phyloP scores from a whole-genome alignment of 192 early-diverging fungal species.

The Umbelopsis ramanniana region DNA sequence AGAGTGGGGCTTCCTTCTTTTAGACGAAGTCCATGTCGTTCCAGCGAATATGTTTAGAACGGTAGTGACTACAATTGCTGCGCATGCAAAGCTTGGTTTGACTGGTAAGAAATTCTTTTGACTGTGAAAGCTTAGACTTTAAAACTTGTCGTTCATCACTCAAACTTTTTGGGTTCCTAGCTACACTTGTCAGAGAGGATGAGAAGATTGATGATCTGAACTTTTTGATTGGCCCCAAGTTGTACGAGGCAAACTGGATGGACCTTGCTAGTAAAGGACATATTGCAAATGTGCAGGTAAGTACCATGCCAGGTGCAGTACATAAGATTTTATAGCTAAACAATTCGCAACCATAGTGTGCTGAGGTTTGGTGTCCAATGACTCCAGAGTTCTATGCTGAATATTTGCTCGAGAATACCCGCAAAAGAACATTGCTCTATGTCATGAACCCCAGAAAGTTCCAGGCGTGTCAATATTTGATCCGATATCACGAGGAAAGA shows the following conservation, averaged over 20 bases:
- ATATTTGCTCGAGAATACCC: slow-evolving; percentile 80
- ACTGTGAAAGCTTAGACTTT: neutral
- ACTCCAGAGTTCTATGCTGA: slow-evolving; percentile 95
- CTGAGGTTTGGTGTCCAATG: slow-evolving; percentile 99
- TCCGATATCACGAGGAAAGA: slow-evolving; percentile 87
- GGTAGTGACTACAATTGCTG: slow-evolving; percentile 88
- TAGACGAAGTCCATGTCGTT: slow-evolving; percentile 99
- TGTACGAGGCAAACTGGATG: slow-evolving; percentile 99
- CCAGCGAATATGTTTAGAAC: slow-evolving; percentile 96
- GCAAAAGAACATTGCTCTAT: slow-evolving; percentile 87
- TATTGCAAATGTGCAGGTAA: slow-evolving; percentile 92
- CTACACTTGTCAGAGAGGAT: slow-evolving; percentile 98
- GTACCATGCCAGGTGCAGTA: slow-evolving; percentile 16
- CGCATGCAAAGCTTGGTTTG: slow-evolving; percentile 96
- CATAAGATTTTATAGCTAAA: slow-evolving; percentile 19
- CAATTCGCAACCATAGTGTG: slow-evolving; percentile 56
- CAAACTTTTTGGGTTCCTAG: slow-evolving; percentile 49
- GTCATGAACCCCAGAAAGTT: slow-evolving; percentile 99
- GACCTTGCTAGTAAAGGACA: slow-evolving; percentile 95
- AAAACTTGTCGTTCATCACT: neutral
- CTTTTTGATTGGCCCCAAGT: slow-evolving; percentile 98
- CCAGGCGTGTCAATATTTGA: slow-evolving; percentile 96
- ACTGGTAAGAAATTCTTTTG: slow-evolving; percentile 49
- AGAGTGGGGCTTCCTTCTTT: slow-evolving; percentile 97
- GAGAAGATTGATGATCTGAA: slow-evolving; percentile 97